Conservation (phyloP, 352 stramenopile genomes). For the Pythium sukuiense region DNA sequence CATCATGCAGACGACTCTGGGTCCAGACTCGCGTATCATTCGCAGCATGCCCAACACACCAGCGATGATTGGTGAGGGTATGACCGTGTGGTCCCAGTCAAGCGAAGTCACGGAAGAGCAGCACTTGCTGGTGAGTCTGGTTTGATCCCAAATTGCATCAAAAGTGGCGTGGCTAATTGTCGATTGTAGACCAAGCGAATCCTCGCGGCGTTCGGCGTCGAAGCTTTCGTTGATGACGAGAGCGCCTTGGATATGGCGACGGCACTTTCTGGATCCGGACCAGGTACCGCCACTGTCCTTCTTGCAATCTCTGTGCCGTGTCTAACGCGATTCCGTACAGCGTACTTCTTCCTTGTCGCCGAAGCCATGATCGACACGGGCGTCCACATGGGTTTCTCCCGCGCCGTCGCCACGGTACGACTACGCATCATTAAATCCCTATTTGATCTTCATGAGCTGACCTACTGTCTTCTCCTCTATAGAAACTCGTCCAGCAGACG, state of each 20-base stretch:
- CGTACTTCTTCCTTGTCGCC: conserved; percentile 96
- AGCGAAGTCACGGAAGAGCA: conserved; percentile 74
- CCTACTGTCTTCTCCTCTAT: conserved; percentile 7
- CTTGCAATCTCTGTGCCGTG: too few relatives aligned
- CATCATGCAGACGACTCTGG: conserved; percentile 56
- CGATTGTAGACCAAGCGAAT: conserved; percentile 73
- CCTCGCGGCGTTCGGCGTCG: conserved; percentile 89
- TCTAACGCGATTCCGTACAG: too few relatives aligned
- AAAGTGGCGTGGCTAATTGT: neutral
- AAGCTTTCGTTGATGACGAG: conserved; percentile 95
- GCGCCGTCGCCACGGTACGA: conserved; percentile 86
- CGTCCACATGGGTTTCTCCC: conserved; percentile 95
- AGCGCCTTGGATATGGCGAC: conserved; percentile 95
- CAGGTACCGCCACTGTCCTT: conserved; percentile 61
- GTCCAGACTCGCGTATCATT: conserved; percentile 80
- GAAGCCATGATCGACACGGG: conserved; percentile 95
- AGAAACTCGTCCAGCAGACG: conserved; percentile 94
- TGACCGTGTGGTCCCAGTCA: conserved; percentile 93
- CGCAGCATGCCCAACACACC: conserved; percentile 97
- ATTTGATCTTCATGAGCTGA: neutral
- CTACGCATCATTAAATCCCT: neutral
- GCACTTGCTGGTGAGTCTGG: conserved; percentile 46
- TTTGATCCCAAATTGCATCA: neutral
- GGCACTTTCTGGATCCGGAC: conserved; percentile 91
- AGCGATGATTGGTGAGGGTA: conserved; percentile 92